A percentile compares a stretch with the other conserved stretches of the same genome.
Conservation (phyloP, 2,329 filamentous ascomycete genomes). For the Aspergillus spinulosporus region DNA sequence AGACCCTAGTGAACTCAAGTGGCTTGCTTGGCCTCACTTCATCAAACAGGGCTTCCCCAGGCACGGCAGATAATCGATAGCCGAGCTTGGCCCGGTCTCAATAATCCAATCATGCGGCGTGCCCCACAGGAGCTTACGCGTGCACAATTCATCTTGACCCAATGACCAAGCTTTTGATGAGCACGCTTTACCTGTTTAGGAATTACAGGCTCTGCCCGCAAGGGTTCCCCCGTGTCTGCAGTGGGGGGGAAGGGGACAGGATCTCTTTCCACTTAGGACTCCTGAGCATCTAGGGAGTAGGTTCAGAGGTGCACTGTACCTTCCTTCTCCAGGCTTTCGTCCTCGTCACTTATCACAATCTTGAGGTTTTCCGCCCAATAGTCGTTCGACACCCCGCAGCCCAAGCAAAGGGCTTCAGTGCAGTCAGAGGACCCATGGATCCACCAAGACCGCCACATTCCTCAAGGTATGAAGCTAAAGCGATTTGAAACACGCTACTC, state of each 20-base stretch:
- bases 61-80: slow-evolving; percentile 44
- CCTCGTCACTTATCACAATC: too few relatives aligned
- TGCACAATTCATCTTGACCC: slow-evolving; percentile 28
- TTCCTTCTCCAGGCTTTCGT: too few relatives aligned
- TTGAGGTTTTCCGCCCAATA: too few relatives aligned
- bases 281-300: not conserved
- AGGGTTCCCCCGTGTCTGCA: slow-evolving; percentile 7
- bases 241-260: not conserved
- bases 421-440: slow-evolving; percentile 26
- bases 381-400: not conserved
- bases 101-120: slow-evolving; percentile 30
- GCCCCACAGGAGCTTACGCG: slow-evolving; percentile 36
- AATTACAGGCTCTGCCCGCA: slow-evolving; percentile 2
- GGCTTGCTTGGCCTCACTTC: not conserved
- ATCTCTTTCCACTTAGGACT: not conserved
- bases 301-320: too few relatives aligned
- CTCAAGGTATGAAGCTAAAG: slow-evolving; percentile 34
- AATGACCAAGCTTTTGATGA: slow-evolving; percentile 13
- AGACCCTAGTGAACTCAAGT: slow-evolving; percentile 11
- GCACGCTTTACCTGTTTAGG: slow-evolving; percentile 20
- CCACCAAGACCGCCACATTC: slow-evolving; percentile 20
- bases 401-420: not conserved
- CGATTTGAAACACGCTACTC: slow-evolving; percentile 33
- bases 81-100: slow-evolving; percentile 35
- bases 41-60: slow-evolving; percentile 19